A percentile compares a stretch with the other conserved stretches of the same genome.
phyloP scores from a whole-genome alignment of 2,329 filamentous ascomycete species.

The Fusarium anguioides region DNA sequence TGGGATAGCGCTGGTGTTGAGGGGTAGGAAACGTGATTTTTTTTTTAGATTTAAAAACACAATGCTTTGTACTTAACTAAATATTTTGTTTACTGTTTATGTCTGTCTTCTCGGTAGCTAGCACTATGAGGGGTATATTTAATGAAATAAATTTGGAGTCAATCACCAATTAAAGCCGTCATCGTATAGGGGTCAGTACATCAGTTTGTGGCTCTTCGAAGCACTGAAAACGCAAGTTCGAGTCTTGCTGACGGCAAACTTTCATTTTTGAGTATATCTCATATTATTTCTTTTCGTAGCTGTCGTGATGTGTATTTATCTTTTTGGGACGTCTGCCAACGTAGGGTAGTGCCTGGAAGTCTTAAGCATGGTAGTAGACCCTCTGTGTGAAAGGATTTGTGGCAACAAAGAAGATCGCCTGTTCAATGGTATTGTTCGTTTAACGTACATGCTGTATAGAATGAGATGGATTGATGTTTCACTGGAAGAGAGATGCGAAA shows the following conservation, averaged over 20 bases:
- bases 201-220: slow-evolving; percentile 38
- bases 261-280: slow-evolving; percentile 3
- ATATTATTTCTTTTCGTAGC: background rate
- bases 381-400: background rate
- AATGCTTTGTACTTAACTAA: background rate
- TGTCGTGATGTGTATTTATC: background rate
- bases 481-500: background rate
- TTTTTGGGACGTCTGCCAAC: background rate
- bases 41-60: background rate
- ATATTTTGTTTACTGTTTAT: background rate
- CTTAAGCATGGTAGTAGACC: background rate
- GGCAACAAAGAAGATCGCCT: background rate
- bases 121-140: background rate
- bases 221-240: slow-evolving; percentile 42
- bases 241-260: slow-evolving; percentile 38
- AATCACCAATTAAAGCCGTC: slow-evolving; percentile 33
- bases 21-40: no score
- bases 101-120: background rate
- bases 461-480: background rate
- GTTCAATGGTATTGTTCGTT: background rate
- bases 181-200: slow-evolving; percentile 45
- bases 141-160: rapidly evolving
- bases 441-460: background rate
- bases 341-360: no score
- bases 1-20: no score